Conservation (phyloP, 192 early-diverging fungal species). For the Phycomyces nitens region DNA sequence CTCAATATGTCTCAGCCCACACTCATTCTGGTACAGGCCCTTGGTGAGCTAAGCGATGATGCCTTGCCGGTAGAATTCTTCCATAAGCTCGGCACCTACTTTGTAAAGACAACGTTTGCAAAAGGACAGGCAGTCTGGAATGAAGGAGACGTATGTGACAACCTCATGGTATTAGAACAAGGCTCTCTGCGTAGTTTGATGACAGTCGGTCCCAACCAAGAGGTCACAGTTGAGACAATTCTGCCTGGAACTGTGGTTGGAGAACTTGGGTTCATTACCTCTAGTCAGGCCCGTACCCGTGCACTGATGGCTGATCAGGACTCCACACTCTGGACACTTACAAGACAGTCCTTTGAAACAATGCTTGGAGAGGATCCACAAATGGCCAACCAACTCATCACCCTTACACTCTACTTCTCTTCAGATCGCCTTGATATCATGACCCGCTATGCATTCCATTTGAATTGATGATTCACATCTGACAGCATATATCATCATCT, state of each 20-base stretch:
- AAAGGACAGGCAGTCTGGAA: conserved; percentile 65
- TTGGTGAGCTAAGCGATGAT: conserved; percentile 50
- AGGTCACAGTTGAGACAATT: conserved; percentile 67
- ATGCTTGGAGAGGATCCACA: conserved; percentile 67
- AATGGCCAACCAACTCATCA: conserved; percentile 72
- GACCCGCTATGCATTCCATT: conserved; percentile 38
- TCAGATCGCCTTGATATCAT: conserved; percentile 51
- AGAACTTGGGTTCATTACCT: conserved; percentile 78
- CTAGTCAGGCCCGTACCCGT: conserved; percentile 34
- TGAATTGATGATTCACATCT: conserved; percentile 14
- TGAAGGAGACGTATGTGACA: conserved; percentile 53
- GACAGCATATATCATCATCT: no score
- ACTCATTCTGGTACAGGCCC: conserved; percentile 56
- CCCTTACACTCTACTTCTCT: conserved; percentile 71
- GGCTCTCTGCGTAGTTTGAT: conserved; percentile 56
- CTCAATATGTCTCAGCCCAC: conserved; percentile 48
- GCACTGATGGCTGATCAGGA: conserved; percentile 60
- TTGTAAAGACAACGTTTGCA: conserved; percentile 54
- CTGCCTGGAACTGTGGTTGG: conserved; percentile 91
- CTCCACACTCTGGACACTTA: conserved; percentile 72
- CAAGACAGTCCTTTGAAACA: conserved; percentile 58
- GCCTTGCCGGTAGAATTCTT: conserved; percentile 44
- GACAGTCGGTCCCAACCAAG: background rate
- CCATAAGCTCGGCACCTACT: conserved; percentile 57
- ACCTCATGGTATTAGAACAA: conserved; percentile 73